phyloP scores from a whole-genome alignment of 176 grass and related monocot species.

The Thinopyrum elongatum region DNA sequence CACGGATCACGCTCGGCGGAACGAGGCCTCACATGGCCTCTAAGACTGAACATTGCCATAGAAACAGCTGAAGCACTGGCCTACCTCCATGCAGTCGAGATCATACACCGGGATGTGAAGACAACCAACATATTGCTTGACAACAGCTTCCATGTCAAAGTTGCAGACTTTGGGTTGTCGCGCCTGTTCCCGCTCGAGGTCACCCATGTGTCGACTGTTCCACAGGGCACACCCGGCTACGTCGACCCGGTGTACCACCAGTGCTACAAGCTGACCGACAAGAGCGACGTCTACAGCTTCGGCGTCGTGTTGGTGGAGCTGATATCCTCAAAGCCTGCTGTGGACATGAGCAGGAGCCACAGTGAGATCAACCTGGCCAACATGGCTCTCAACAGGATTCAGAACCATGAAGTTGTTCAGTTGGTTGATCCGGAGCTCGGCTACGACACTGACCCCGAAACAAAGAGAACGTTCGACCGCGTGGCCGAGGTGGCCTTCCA shows the following conservation, averaged over 20 bases:
- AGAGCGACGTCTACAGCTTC: conserved; percentile 97
- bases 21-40: conserved; percentile 59
- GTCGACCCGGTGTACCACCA: conserved; percentile 83
- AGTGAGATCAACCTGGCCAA: conserved; percentile 71
- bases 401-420: conserved; percentile 57
- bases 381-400: conserved; percentile 76
- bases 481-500: conserved; percentile 78
- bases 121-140: conserved; percentile 89
- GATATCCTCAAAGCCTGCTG: conserved; percentile 88
- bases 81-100: conserved; percentile 73
- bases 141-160: conserved; percentile 69
- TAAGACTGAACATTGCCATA: conserved; percentile 75
- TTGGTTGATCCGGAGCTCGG: conserved; percentile 64
- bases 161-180: conserved; percentile 86
- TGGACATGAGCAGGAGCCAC: conserved; percentile 67
- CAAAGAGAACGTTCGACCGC: conserved; percentile 41
- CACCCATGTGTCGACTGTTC: conserved; percentile 91
- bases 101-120: conserved; percentile 91
- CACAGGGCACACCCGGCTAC: conserved; percentile 95
- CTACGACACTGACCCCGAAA: conserved; percentile 40
- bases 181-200: conserved; percentile 66
- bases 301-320: conserved; percentile 88
- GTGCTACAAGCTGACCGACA: conserved; percentile 92
- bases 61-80: conserved; percentile 76
- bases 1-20: conserved; percentile 46